Conservation (phyloP, 1,284 basidiomycete genomes). For the Coriolopsis trogii region DNA sequence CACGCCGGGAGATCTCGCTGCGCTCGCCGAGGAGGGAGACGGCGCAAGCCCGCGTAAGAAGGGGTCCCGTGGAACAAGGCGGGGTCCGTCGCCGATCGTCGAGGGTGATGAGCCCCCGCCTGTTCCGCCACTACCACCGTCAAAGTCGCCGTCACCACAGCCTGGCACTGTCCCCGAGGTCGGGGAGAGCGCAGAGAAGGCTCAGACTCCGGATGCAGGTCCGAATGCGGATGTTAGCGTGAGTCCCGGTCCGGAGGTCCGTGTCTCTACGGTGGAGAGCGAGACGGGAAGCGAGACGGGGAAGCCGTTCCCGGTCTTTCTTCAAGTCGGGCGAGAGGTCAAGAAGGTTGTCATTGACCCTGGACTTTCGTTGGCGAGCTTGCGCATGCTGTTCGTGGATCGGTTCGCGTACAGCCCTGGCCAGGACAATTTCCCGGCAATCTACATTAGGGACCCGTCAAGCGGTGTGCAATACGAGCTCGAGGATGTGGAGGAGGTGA, state of each 20-base stretch:
- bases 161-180: conserved; percentile 4
- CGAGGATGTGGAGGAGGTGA: conserved; percentile 94
- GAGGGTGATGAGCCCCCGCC: conserved; percentile 52
- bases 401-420: conserved; percentile 94
- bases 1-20: conserved; percentile 69
- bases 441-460: conserved; percentile 91
- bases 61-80: conserved; percentile 29
- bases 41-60: conserved; percentile 29
- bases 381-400: conserved; percentile 92
- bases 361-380: conserved; percentile 68
- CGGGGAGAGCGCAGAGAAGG: conserved; percentile 1
- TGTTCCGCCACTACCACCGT: conserved; percentile 46
- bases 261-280: conserved; percentile 15
- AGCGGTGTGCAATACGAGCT: conserved; percentile 95
- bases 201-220: too few species aligned
- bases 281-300: conserved; percentile 27
- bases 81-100: conserved; percentile 34
- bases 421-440: conserved; percentile 92
- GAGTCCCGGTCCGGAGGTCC: neutral
- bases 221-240: too few species aligned
- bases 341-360: conserved; percentile 84
- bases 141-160: conserved; percentile 25
- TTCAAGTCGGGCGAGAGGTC: conserved; percentile 91
- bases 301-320: conserved; percentile 70
- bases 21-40: conserved; percentile 72